These are phyloP conservation scores for Debaryomyces udenii DNA, from an alignment of 1,139 yeast species.

Conservation along the genomic window DNA sequence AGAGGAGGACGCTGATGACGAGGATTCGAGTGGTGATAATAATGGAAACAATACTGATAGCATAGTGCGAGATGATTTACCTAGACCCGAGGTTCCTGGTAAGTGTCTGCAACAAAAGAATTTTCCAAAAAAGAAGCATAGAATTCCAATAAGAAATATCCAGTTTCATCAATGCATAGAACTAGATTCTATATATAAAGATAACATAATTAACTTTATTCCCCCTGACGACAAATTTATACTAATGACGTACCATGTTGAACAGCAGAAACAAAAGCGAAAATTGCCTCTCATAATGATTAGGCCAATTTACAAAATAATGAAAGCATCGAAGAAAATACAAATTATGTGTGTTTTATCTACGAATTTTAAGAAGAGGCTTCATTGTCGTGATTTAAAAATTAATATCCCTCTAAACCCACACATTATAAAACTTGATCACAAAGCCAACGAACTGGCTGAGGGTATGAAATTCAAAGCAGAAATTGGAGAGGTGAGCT, in stretches of 20 bases:
- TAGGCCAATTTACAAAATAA: conserved; percentile 37
- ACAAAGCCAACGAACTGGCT: conserved; percentile 36
- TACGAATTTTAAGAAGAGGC: conserved; percentile 39
- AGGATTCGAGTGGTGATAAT: conserved; percentile 9
- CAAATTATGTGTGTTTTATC: conserved; percentile 41
- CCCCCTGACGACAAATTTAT: conserved; percentile 52
- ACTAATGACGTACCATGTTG: conserved; percentile 45
- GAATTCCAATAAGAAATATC: conserved; percentile 44
- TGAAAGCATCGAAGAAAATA: conserved; percentile 26
- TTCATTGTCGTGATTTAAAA: conserved; percentile 35
- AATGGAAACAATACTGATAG: conserved; percentile 9
- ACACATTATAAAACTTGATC: conserved; percentile 30
- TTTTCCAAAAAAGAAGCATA: conserved; percentile 12
- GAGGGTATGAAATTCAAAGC: conserved; percentile 41
- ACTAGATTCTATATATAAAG: conserved; percentile 39
- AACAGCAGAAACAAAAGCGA: conserved; percentile 38
- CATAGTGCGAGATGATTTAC: conserved; percentile 20
- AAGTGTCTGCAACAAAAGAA: conserved; percentile 10
- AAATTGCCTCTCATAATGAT: conserved; percentile 44
- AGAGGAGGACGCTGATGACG: conserved; percentile 14
- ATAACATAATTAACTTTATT: conserved; percentile 43
- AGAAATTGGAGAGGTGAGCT: conserved; percentile 45
- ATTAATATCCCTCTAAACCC: conserved; percentile 44
- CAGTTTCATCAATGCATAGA: conserved; percentile 53
- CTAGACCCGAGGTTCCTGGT: conserved; percentile 7